Base-by-base conservation (phyloP, 2,329 filamentous ascomycete species). In the Xylaria sp. region DNA sequence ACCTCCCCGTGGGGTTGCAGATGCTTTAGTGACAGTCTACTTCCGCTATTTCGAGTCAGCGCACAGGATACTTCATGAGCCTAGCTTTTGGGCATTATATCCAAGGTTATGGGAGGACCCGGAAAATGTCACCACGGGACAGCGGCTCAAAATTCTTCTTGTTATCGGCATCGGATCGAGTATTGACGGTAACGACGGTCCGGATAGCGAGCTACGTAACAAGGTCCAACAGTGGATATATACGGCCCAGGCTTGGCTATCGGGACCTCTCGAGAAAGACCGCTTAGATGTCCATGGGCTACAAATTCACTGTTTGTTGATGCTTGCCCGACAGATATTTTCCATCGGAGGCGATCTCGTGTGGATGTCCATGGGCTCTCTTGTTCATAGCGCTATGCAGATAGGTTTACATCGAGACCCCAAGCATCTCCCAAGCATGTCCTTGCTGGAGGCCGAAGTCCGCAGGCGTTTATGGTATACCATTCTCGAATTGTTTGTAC, bases 71-170 rank as follows among this genome's bases (percentile, higher is more conserved):
- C 74, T 89, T 0, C 87, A 89, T 64, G 75, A 80, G 4, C 86
- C 86, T 0, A 84, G 81, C 0, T 90, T 89, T 68, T 82, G 82
- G 80, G 71, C 78, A 23, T 83, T 87, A 8, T 89, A 88, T 70
- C 68, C 78, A 3, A 75, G 62, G 0, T 85, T 84, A 69, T 88
- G 86, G 86, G 75, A 80, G 3, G 10, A 79, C 2, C 76, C 80
- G 0, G 75, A 77, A 5, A 70, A 7, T 8, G 71, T 73, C 1
- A 66, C 74, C 0, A 67, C 59, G 6, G 74, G 72, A 2, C 34
- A 78, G 2, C 77, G 77, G 2, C 76, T 83, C 4, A 80, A 80
- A n/a, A 69, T 82, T 1, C 77, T 82, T 2, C 79, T 85, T 7
- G 81, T 81, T 10, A 75, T 84, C n/a, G 81, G 75, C 0, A 78